These are phyloP conservation scores for Arabidopsis lyrata DNA, from an alignment of 441 rosid species.

Conservation along the genomic window DNA sequence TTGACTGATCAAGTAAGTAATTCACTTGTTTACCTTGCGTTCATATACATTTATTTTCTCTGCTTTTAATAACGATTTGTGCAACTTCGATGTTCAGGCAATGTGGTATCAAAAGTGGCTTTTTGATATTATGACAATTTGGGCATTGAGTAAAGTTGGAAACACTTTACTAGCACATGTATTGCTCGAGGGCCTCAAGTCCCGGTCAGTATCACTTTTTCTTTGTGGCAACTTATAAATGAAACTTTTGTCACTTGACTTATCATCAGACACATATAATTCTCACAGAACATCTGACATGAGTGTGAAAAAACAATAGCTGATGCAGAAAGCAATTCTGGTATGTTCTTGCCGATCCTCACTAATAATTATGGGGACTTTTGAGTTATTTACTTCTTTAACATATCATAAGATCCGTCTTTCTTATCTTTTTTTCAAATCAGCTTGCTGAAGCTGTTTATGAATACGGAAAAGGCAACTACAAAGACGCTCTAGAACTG, in stretches of 20 bases:
- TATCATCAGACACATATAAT: not conserved
- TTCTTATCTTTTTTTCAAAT: slow-evolving; percentile 4
- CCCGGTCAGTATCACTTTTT: slow-evolving; percentile 9
- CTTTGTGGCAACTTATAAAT: not conserved
- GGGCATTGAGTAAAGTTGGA: slow-evolving; percentile 40
- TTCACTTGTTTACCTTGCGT: not conserved
- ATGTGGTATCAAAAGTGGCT: slow-evolving; percentile 42
- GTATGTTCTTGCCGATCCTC: slow-evolving; percentile 49
- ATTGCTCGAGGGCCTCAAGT: slow-evolving; percentile 37
- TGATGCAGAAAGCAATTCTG: slow-evolving; percentile 64
- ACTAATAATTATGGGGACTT: not conserved
- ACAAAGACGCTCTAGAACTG: slow-evolving; percentile 57
- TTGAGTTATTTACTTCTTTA: not conserved
- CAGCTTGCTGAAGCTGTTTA: slow-evolving; percentile 82
- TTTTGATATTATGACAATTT: slow-evolving; percentile 33
- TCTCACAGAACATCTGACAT: slow-evolving; percentile 39
- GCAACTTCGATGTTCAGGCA: slow-evolving; percentile 14
- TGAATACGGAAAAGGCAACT: slow-evolving; percentile 63
- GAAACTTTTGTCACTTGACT: slow-evolving; percentile 5
- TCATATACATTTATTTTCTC: not conserved
- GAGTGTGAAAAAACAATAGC: slow-evolving; percentile 71
- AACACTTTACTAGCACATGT: slow-evolving; percentile 15
- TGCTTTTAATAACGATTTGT: not conserved
- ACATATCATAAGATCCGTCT: not conserved
- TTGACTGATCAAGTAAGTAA: slow-evolving; percentile 45